Base-by-base conservation (phyloP, 2,329 filamentous ascomycete species). In the Stagonosporopsis tanaceti region DNA sequence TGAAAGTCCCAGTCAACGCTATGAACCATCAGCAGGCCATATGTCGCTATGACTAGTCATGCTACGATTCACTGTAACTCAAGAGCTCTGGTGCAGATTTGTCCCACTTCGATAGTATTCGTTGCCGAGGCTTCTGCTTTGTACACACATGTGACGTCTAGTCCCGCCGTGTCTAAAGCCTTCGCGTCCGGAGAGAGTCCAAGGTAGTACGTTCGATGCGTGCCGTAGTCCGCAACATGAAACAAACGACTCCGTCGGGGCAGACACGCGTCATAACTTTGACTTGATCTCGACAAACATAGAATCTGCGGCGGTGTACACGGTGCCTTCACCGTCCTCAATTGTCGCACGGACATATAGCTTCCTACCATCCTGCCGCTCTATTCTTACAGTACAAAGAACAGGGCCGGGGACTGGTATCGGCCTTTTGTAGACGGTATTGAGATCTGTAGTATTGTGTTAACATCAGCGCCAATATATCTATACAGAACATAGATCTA, bases 321-420 rank as follows among this genome's bases (percentile, higher is more conserved):
- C 73, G 2, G 65, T 73, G 1, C 82, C 82, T 2, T 79, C 64
- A 1, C 79, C 80, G 57, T 84, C 79, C 67, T 83, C 81, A 20
- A 88, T 71, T 30, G 76, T 78, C 1, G 77, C 83, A 45, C 77
- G 76, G 7, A 82, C 69, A 63, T 76, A 86, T 17, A 80, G 74
- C 75, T 89, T 89, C 62, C 84, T 79, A 4, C 84, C 82, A 40
- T 86, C 82, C 11, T 74, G 68, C 66, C 77, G 82, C 20, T 77
- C 68, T 34, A 82, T 62, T 63, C 73, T 76, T 0, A 79, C 79
- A 20, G 72, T 80, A 15, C 81, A 79, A 24, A 87, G 64, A 27
- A 87, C 67, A 4, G 79, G 75, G 1, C 77, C 75, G 0, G 82
- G 81, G 0, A 84, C 85, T 7, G 68, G 70, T 0, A 88, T 79